Conservation (phyloP, 2,329 filamentous ascomycete species). For the Penicillium sclerotigenum region DNA sequence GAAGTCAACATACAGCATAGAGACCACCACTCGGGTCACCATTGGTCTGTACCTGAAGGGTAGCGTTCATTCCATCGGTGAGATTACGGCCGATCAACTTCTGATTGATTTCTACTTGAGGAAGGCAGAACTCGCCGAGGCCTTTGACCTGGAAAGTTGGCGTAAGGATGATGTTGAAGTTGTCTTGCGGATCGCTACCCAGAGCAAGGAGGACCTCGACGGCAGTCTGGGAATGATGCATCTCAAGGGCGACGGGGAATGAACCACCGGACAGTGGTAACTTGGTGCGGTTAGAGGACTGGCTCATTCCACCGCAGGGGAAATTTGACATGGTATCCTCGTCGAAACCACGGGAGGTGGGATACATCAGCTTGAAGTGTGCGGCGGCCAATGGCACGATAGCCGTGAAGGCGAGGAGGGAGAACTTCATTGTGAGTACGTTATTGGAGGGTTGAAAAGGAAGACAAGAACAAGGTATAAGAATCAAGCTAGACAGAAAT, state of each 20-base stretch:
- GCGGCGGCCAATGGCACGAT: conserved; percentile 49
- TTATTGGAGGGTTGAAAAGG: not conserved
- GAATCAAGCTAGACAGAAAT: not conserved
- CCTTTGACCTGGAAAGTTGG: conserved; percentile 60
- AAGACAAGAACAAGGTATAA: not conserved
- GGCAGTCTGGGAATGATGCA: conserved; percentile 53
- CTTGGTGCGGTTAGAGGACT: conserved; percentile 45
- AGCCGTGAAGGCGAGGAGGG: conserved; percentile 38
- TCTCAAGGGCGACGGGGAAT: conserved; percentile 51
- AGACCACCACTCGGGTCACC: conserved; percentile 59
- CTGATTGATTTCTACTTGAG: conserved; percentile 47
- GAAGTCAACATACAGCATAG: conserved; percentile 56
- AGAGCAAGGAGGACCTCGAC: conserved; percentile 54
- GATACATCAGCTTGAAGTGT: conserved; percentile 57
- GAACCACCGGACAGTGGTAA: conserved; percentile 48
- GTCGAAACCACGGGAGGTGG: conserved; percentile 49
- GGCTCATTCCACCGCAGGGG: conserved; percentile 52
- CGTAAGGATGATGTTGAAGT: conserved; percentile 68
- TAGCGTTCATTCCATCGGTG: conserved; percentile 60
- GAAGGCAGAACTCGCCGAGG: conserved; percentile 64
- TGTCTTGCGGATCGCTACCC: conserved; percentile 52
- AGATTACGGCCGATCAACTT: conserved; percentile 44
- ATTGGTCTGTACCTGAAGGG: conserved; percentile 66
- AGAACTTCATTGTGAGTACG: conserved; percentile 30
- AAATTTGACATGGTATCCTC: conserved; percentile 47